phyloP scores from a whole-genome alignment of 352 stramenopile species.

The Salisapilia sapeloensis region DNA sequence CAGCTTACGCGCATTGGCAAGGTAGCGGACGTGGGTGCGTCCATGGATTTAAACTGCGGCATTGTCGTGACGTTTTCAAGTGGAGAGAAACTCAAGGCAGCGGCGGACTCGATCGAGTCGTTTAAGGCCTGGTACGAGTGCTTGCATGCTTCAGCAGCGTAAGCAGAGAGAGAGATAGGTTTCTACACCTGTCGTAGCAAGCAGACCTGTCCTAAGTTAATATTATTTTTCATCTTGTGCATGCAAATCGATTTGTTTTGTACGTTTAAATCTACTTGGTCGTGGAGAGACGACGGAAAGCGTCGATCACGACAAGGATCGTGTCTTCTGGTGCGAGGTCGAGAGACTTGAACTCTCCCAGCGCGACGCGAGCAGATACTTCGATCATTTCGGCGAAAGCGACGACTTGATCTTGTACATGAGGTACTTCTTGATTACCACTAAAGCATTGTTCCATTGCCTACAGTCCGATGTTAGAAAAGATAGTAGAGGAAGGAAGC shows the following conservation, averaged over 20 bases:
- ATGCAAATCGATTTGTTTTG: neutral
- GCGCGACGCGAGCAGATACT: constrained; percentile 37
- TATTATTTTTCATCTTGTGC: neutral
- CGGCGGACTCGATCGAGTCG: constrained; percentile 51
- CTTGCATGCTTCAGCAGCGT: constrained; percentile 11
- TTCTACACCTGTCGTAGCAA: too few species aligned
- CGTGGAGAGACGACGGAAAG: constrained; percentile 29
- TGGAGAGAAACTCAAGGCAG: constrained; percentile 40
- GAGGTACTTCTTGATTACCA: constrained; percentile 14
- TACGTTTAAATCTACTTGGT: neutral
- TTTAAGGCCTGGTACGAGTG: constrained; percentile 62
- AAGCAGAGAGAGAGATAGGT: too few species aligned
- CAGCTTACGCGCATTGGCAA: constrained; percentile 43
- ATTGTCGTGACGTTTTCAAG: constrained; percentile 50
- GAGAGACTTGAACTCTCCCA: constrained; percentile 38
- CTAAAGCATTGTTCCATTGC: constrained; percentile 49
- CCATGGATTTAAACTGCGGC: constrained; percentile 39
- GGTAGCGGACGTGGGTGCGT: constrained; percentile 42
- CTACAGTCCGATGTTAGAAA: constrained; percentile 2
- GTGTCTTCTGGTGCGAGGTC: constrained; percentile 37
- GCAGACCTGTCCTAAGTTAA: too few species aligned
- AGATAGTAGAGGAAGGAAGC: neutral
- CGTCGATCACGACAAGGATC: constrained; percentile 63
- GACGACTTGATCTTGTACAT: constrained; percentile 18
- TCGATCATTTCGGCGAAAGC: constrained; percentile 69